These are phyloP conservation scores for Pneumocystis carinii DNA, from an alignment of 1,139 yeast genomes.

Conservation along the genomic window DNA sequence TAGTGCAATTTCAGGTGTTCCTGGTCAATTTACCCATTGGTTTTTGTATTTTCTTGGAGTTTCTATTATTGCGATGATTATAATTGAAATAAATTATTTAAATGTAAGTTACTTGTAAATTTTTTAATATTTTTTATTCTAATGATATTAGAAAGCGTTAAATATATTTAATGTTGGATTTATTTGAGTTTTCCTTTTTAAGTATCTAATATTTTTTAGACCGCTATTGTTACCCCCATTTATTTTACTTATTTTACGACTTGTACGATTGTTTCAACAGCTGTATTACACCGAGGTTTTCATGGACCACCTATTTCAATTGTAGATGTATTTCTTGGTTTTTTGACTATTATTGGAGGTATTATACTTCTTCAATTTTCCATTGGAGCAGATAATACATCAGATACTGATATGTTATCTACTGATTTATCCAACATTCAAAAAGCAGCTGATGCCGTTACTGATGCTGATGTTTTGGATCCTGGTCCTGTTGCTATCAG, in stretches of 20 bases:
- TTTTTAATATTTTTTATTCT: background rate
- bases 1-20: slow-evolving; percentile 13
- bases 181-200: background rate
- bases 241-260: slow-evolving; percentile 12
- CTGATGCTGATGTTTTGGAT: slow-evolving; percentile 2
- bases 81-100: slow-evolving; percentile 12
- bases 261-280: slow-evolving; percentile 13
- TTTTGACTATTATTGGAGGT: slow-evolving; percentile 10
- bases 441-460: slow-evolving; percentile 4
- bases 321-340: slow-evolving; percentile 12
- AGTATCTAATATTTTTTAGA: background rate
- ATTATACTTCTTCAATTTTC: slow-evolving; percentile 12
- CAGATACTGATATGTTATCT: slow-evolving; percentile 9
- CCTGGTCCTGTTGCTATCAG: slow-evolving; percentile 5
- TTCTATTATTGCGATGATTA: slow-evolving; percentile 11
- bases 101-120: slow-evolving; percentile 2
- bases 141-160: slow-evolving; percentile 8
- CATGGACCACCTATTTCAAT: slow-evolving; percentile 11
- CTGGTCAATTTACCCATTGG: slow-evolving; percentile 13
- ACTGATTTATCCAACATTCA: slow-evolving; percentile 9
- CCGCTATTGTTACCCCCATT: slow-evolving; percentile 14
- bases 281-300: slow-evolving; percentile 13
- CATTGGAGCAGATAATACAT: slow-evolving; percentile 6
- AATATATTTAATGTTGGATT: slow-evolving; percentile 10
- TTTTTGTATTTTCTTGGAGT: slow-evolving; percentile 12